These are phyloP conservation scores for Neurospora sp. DNA, from an alignment of 495 filamentous ascomycete species.

Conservation along the genomic window DNA sequence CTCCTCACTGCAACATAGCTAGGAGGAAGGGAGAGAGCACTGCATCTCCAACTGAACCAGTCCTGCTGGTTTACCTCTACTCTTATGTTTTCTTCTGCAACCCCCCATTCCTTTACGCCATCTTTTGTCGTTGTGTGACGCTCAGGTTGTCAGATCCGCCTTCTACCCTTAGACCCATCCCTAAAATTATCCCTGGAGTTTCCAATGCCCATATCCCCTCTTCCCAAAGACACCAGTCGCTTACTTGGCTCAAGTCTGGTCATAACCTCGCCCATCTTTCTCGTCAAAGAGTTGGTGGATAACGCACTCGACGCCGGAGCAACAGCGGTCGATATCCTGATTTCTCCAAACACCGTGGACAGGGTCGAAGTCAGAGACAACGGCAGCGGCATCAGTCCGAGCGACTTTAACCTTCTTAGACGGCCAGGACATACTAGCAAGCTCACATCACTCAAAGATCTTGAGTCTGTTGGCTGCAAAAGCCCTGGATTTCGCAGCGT, in stretches of 20 bases:
- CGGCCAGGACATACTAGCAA: conserved; percentile 78
- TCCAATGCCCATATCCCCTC: conserved; percentile 30
- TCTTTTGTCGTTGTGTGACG: not conserved
- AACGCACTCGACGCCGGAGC: conserved; percentile 83
- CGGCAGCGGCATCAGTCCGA: conserved; percentile 65
- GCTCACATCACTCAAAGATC: conserved; percentile 60
- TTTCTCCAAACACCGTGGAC: conserved; percentile 69
- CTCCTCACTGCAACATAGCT: not conserved
- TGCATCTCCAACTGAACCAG: not conserved
- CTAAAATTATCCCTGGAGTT: not conserved
- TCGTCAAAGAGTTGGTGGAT: conserved; percentile 88
- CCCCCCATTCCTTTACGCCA: not conserved
- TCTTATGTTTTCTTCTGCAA: not conserved
- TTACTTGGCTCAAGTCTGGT: conserved; percentile 64
- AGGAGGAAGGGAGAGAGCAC: not conserved
- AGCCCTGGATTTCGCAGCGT: conserved; percentile 82
- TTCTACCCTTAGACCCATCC: not conserved
- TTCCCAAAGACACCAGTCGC: conserved; percentile 54
- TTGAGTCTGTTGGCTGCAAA: conserved; percentile 53
- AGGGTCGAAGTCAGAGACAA: conserved; percentile 87
- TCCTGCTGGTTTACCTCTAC: not conserved
- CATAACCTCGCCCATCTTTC: conserved; percentile 59
- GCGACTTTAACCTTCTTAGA: conserved; percentile 60
- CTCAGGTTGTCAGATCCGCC: not conserved
- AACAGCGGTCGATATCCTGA: conserved; percentile 58